Conservation (phyloP, 352 stramenopile species). For the Globisporangium mamillatum region DNA sequence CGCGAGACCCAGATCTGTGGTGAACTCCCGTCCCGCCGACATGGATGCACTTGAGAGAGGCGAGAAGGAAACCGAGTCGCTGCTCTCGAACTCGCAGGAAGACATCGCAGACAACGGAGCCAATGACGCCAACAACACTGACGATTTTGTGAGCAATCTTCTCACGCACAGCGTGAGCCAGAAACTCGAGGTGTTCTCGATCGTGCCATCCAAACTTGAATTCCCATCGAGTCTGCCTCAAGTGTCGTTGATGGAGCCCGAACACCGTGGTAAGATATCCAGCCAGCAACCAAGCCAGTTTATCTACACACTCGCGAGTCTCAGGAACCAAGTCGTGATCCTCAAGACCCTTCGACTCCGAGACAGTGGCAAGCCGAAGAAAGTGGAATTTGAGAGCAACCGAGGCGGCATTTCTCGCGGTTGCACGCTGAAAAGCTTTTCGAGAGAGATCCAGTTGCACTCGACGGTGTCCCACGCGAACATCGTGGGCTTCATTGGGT, state of each 20-base stretch:
- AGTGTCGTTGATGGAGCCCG: neutral
- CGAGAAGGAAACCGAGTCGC: constrained; percentile 12
- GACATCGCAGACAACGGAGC: neutral
- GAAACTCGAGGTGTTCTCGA: constrained; percentile 5
- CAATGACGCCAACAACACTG: neutral
- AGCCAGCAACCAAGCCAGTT: neutral
- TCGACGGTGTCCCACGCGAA: constrained; percentile 62
- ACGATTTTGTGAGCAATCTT: neutral
- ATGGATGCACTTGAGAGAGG: neutral
- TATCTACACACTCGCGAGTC: constrained; percentile 9
- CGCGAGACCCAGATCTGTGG: neutral
- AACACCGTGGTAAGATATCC: neutral
- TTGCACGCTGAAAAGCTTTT: neutral
- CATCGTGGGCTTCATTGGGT: constrained; percentile 63
- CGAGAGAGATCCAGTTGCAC: constrained; percentile 51
- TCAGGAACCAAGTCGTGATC: constrained; percentile 7
- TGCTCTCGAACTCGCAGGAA: neutral
- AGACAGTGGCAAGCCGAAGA: neutral
- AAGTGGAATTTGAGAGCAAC: constrained; percentile 1
- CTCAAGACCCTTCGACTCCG: constrained; percentile 7
- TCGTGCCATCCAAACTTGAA: neutral
- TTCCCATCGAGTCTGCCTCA: neutral
- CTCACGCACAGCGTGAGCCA: neutral
- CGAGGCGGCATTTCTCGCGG: neutral
- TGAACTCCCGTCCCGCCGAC: neutral